Percentiles rank a stretch among this genome's conserved stretches.
Conservation (phyloP, 768 basidiomycete genomes). For the Dentipellis fragilis region DNA sequence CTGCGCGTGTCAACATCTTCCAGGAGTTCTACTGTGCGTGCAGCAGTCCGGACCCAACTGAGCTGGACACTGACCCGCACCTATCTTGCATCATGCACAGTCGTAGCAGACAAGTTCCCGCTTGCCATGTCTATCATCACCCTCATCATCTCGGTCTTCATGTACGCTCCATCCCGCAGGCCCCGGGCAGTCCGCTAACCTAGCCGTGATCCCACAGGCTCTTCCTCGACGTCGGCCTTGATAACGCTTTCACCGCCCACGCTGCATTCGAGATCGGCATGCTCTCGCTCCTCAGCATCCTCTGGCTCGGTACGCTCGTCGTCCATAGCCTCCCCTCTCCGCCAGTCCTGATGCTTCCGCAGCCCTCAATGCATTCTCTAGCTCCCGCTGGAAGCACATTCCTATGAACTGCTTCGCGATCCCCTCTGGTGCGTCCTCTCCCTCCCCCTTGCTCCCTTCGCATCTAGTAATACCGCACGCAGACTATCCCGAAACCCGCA, state of each 20-base stretch:
- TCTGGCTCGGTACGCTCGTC: constrained; percentile 41
- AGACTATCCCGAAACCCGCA: constrained; percentile 33
- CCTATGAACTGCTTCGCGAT: constrained; percentile 40
- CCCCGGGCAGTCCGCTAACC: not conserved
- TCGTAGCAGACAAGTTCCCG: constrained; percentile 52
- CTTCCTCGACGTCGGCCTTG: constrained; percentile 30
- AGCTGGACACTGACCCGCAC: no score
- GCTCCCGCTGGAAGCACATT: constrained; percentile 41
- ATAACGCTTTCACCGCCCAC: constrained; percentile 33
- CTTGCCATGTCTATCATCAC: constrained; percentile 46
- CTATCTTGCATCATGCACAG: constrained; percentile 19
- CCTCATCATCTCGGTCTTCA: constrained; percentile 29
- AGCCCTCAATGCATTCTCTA: constrained; percentile 31
- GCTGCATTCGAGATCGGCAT: constrained; percentile 39
- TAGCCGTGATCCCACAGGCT: constrained; percentile 24
- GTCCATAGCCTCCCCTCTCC: not conserved
- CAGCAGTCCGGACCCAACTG: not conserved
- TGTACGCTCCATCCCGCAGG: constrained; percentile 25
- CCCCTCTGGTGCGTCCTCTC: constrained; percentile 28
- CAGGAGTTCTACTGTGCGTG: constrained; percentile 52
- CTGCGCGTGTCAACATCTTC: constrained; percentile 43
- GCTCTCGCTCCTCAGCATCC: constrained; percentile 34
- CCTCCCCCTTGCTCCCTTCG: not conserved
- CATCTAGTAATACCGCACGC: not conserved
- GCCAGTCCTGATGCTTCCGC: not conserved